These are phyloP conservation scores for Paracamarosporium sp. DNA, from an alignment of 2,329 filamentous ascomycete species.

Conservation along the genomic window DNA sequence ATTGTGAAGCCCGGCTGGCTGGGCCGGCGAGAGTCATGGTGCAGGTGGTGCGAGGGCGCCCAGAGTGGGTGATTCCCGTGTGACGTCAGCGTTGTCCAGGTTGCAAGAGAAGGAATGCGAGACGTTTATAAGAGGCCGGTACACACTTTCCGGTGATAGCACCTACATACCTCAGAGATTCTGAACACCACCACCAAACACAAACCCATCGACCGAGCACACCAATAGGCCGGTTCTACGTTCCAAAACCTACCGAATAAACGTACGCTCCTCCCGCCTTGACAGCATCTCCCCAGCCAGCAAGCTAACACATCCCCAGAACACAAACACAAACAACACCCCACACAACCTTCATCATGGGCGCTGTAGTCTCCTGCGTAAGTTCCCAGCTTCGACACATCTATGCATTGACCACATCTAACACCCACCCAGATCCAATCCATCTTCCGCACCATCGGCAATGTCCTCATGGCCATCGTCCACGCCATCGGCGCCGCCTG, in stretches of 20 bases:
- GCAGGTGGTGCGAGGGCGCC: not conserved
- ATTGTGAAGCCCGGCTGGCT: not conserved
- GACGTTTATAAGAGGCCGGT: conserved; percentile 1
- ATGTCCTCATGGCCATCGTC: conserved; percentile 55
- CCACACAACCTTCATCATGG: conserved; percentile 64
- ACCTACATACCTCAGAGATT: not conserved
- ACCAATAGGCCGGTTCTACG: not conserved
- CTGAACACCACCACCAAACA: not conserved
- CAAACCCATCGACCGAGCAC: not conserved
- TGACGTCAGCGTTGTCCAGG: conserved; percentile 8
- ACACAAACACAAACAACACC: conserved; percentile 2
- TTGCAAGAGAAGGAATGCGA: not conserved
- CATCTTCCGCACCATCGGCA: conserved; percentile 55
- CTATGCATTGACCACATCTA: conserved; percentile 17
- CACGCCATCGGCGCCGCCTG: conserved; percentile 53
- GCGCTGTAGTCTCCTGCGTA: conserved; percentile 85
- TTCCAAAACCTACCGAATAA: not conserved
- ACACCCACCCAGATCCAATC: conserved; percentile 45
- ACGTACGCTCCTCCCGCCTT: not conserved
- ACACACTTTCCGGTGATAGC: not conserved
- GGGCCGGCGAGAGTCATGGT: not conserved
- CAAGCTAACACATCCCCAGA: not conserved
- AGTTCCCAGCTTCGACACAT: conserved; percentile 47
- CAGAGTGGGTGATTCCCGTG: not conserved
- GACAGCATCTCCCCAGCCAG: not conserved